Evolutionary conservation across 495 filamentous ascomycete species (phyloP).

Genomic region (Astrothelium macrocarpum): DNA sequence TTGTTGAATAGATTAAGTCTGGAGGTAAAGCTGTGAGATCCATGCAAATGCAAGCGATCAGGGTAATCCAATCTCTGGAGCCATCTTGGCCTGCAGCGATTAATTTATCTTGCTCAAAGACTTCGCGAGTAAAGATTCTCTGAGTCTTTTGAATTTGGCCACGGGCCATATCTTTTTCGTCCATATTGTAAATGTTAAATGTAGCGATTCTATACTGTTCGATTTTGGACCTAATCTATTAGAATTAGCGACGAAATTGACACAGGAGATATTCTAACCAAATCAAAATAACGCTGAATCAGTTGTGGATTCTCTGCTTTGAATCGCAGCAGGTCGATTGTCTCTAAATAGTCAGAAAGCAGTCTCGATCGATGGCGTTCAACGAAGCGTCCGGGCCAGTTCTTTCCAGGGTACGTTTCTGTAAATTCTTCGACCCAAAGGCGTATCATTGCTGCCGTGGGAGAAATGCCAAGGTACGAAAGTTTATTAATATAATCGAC

Average conservation of each 20-base stretch:
- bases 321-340: neutral
- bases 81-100: neutral
- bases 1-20: slow-evolving; percentile 1
- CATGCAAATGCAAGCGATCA: slow-evolving; percentile 6
- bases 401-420: neutral
- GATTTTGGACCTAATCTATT: neutral
- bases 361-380: neutral
- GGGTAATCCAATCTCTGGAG: slow-evolving; percentile 7
- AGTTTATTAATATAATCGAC: neutral
- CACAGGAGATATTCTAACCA: neutral
- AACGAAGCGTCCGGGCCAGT: neutral
- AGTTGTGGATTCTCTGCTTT: neutral
- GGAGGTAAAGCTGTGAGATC: neutral
- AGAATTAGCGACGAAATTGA: neutral
- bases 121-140: slow-evolving; percentile 4
- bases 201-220: neutral
- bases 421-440: neutral
- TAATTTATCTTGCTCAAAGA: slow-evolving; percentile 1
- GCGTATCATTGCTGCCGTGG: neutral
- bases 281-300: neutral
- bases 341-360: neutral
- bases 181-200: neutral
- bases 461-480: neutral
- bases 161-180: neutral
- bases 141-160: slow-evolving; percentile 4